phyloP scores from a whole-genome alignment of 2,329 filamentous ascomycete genomes.

The Stachybotrys elegans region DNA sequence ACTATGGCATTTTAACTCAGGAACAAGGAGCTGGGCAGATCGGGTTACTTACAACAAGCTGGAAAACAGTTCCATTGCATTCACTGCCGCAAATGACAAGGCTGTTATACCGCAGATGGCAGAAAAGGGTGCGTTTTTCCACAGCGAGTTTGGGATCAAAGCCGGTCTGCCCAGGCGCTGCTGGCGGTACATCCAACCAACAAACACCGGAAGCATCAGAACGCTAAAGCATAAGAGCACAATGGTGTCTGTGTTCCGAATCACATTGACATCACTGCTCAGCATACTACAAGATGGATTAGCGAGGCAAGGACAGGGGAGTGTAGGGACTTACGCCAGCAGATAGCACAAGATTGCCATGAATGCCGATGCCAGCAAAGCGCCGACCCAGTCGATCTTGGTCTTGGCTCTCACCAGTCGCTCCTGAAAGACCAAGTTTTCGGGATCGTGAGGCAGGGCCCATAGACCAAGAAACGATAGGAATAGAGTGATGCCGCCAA shows the following conservation, averaged over 20 bases:
- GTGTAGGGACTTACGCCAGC: slow-evolving; percentile 39
- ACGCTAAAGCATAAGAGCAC: slow-evolving; percentile 38
- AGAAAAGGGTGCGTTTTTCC: slow-evolving; percentile 53
- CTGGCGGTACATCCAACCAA: slow-evolving; percentile 48
- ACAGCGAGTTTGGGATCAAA: slow-evolving; percentile 58
- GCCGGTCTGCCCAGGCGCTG: slow-evolving; percentile 41
- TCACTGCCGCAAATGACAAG: slow-evolving; percentile 38
- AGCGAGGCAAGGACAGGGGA: not conserved
- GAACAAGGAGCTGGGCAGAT: not conserved
- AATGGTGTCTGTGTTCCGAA: slow-evolving; percentile 38
- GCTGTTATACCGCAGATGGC: slow-evolving; percentile 47
- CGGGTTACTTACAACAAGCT: slow-evolving; percentile 39
- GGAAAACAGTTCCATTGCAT: slow-evolving; percentile 40
- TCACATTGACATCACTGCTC: slow-evolving; percentile 32
- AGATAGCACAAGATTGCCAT: slow-evolving; percentile 47
- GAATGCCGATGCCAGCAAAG: slow-evolving; percentile 37
- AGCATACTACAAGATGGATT: slow-evolving; percentile 17
- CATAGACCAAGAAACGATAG: slow-evolving; percentile 30
- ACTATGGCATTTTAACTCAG: slow-evolving; percentile 21
- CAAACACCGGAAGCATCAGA: slow-evolving; percentile 41
- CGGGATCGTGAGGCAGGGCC: slow-evolving; percentile 23
- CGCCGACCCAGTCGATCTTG: slow-evolving; percentile 52
- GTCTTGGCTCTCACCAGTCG: slow-evolving; percentile 16
- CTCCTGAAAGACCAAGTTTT: slow-evolving; percentile 16
- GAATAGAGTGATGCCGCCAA: slow-evolving; percentile 26